phyloP scores from a whole-genome alignment of 2,329 filamentous ascomycete species.

The Exophiala sp. region DNA sequence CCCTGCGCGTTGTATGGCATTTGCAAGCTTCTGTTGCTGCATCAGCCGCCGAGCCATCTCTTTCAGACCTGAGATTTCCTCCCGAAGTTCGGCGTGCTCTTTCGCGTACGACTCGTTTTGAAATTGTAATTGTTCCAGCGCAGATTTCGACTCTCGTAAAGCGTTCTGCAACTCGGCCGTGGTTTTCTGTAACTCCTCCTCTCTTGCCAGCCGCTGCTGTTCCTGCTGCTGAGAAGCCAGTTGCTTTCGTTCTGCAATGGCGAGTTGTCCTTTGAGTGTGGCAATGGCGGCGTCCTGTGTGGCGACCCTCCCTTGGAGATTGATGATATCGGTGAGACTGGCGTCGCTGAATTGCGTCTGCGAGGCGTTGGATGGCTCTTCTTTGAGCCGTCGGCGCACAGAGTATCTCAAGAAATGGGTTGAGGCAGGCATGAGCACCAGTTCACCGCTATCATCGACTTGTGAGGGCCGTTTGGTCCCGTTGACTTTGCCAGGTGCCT shows the following conservation, averaged over 20 bases:
- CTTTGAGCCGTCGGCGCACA: constrained; percentile 4
- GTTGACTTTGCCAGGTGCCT: neutral
- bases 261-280: constrained; percentile 10
- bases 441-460: constrained; percentile 2
- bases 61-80: constrained; percentile 10
- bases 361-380: neutral
- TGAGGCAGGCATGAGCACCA: constrained; percentile 7
- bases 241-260: constrained; percentile 8
- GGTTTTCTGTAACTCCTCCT: constrained; percentile 8
- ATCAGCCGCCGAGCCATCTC: constrained; percentile 6
- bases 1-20: neutral
- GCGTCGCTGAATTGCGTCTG: neutral
- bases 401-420: constrained; percentile 7
- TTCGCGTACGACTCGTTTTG: constrained; percentile 1
- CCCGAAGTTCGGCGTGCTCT: constrained; percentile 10
- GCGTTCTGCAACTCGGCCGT: constrained; percentile 4
- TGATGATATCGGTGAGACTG: constrained; percentile 2
- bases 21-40: constrained; percentile 2
- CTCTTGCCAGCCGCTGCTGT: constrained; percentile 1
- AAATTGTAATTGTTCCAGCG: constrained; percentile 3
- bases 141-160: constrained; percentile 9
- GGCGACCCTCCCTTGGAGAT: constrained; percentile 5
- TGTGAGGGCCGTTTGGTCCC: neutral
- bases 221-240: constrained; percentile 8
- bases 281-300: constrained; percentile 9